Base-by-base conservation (phyloP, 805 yeast species). In the Candida qinlingensis region DNA sequence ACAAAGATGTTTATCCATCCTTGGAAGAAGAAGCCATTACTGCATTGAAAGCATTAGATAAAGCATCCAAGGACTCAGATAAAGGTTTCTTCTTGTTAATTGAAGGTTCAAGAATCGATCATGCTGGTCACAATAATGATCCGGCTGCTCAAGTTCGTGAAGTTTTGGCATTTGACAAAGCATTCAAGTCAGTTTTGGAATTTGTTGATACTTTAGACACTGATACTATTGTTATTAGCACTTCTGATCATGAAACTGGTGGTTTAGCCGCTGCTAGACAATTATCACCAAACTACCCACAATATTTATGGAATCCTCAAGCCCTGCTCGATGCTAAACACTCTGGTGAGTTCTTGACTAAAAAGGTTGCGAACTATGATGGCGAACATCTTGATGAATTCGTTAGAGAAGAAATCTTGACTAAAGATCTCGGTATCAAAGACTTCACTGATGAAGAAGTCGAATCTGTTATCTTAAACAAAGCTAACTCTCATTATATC, bases 211-310 rank as follows among this genome's bases (percentile, higher is more conserved):
- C 73, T 7, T 61, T 85, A 2, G 88, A 85, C 44, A 81, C 77
- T 10, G 96, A 89, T 57, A 88, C 96, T 3, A 72, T 85, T 41
- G 76, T 88, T 38, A 72, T 91, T 39, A 81, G 92, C 28, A 89
- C 96, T 2, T 85, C 95, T 27, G 97, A 91, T 65, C 98, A 91
- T 70, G 98, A 91, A 65, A 91, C 97, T 28, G 98, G 98, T 53
- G 98, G 97, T 0, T 74, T 91, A 54, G 85, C 86, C n/a, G 78
- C 87, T 41, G 89, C 96, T 0, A 80, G 91, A 67, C 97, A 91
- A 71, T 66, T 86, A 37, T 62, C 80, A 5, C 64, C 73, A 4
- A 62, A 63, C 1, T 89, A 90, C 64, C 97, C 97, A 2, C 96
- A 89, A 50, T 90, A 90, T 61, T 61, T 80, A 50, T 91, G 97